phyloP scores from a whole-genome alignment of 208 protist genomes.

The Trichomonas tenax region DNA sequence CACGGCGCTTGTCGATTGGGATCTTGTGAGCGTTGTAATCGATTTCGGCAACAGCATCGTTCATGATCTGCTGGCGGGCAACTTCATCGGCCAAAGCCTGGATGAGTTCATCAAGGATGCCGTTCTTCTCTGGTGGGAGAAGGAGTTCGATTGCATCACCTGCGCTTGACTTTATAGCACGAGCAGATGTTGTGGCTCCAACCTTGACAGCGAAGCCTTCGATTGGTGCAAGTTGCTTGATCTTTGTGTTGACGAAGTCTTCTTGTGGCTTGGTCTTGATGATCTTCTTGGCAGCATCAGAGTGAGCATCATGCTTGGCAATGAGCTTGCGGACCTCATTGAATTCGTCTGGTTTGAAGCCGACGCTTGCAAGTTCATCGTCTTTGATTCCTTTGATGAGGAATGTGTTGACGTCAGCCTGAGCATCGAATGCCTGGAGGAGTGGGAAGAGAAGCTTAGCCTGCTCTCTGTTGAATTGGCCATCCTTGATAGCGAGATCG shows the following conservation, averaged over 20 bases:
- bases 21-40: not conserved
- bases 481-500: not conserved
- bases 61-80: not conserved
- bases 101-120: not conserved
- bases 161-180: not conserved
- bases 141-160: not conserved
- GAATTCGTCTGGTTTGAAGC: not conserved
- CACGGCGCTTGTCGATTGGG: not conserved
- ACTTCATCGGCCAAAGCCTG: not conserved
- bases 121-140: not conserved
- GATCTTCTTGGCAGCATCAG: not conserved
- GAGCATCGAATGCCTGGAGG: not conserved
- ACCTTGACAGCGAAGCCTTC: not conserved
- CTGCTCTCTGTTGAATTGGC: not conserved
- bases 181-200: not conserved
- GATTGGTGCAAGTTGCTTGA: not conserved
- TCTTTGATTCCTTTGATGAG: not conserved
- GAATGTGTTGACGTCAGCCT: not conserved
- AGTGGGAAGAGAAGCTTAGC: not conserved
- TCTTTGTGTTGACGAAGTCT: not conserved
- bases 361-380: not conserved
- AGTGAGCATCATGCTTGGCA: not conserved
- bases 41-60: not conserved
- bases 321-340: not conserved
- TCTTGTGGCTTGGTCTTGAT: not conserved